A percentile compares a stretch with the other conserved stretches of the same genome.
Evolutionary conservation across 2,329 filamentous ascomycete genomes (phyloP).

Genomic region (Periconia macrospinosa): DNA sequence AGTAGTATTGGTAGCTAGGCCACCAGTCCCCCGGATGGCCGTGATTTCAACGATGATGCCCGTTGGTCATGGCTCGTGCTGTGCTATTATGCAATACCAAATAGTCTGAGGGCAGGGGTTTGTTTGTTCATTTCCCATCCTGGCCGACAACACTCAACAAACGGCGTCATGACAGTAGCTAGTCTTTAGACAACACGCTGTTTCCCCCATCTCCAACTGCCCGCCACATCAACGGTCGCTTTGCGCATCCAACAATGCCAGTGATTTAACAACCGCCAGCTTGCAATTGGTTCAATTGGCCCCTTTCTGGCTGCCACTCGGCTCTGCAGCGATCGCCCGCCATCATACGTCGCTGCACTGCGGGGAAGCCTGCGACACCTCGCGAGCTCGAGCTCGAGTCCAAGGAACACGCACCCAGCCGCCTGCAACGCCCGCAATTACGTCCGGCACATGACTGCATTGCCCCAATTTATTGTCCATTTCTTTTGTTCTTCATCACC

Average conservation of each 20-base stretch:
- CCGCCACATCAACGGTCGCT: not conserved
- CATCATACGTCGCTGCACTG: constrained; percentile 1
- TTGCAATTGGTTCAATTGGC: not conserved
- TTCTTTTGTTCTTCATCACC: not conserved
- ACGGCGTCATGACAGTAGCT: not conserved
- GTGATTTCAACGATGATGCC: too few species aligned
- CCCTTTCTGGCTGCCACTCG: not conserved
- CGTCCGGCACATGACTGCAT: not conserved
- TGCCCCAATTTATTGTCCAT: not conserved
- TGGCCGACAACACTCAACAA: not conserved
- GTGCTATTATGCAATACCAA: not conserved
- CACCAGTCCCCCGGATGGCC: not conserved
- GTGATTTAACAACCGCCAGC: not conserved
- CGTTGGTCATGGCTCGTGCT: not conserved
- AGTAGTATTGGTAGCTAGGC: not conserved
- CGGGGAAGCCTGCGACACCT: constrained; percentile 2
- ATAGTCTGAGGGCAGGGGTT: not conserved
- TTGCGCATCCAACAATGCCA: not conserved
- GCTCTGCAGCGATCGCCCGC: not conserved
- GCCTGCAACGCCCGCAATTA: not conserved
- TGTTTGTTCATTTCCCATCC: not conserved
- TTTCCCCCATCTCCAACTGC: not conserved
- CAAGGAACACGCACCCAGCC: not conserved
- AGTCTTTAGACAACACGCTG: not conserved
- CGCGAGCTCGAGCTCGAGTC: not conserved